Evolutionary conservation across 768 basidiomycete genomes (phyloP).

Genomic region (Tulasnella sp.): DNA sequence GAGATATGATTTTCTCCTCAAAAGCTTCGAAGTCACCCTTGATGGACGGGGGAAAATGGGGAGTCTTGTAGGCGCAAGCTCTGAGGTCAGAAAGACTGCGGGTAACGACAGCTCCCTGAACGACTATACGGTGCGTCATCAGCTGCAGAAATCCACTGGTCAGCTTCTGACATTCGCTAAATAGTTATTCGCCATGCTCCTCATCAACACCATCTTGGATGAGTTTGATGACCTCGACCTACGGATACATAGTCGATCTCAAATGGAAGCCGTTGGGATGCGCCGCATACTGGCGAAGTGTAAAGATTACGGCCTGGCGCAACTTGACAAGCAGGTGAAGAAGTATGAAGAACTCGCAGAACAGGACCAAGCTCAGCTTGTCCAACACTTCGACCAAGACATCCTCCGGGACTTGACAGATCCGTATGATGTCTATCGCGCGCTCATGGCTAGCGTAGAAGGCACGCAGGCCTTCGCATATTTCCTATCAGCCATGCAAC

Average conservation of each 20-base stretch:
- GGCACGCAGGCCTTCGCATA: conserved; percentile 71
- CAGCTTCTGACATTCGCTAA: conserved; percentile 30
- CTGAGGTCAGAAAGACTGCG: conserved; percentile 63
- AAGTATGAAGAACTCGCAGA: conserved; percentile 50
- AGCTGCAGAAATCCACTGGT: not conserved
- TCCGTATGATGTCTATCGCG: conserved; percentile 79
- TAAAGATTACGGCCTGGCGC: conserved; percentile 48
- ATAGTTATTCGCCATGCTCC: conserved; percentile 47
- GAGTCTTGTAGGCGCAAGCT: conserved; percentile 87
- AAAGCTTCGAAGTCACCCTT: conserved; percentile 60
- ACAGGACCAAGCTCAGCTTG: conserved; percentile 61
- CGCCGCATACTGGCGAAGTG: conserved; percentile 60
- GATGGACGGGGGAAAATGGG: conserved; percentile 90
- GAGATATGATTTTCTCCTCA: conserved; percentile 80
- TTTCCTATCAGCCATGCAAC: conserved; percentile 89
- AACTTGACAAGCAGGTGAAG: conserved; percentile 55
- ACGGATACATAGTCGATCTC: conserved; percentile 73
- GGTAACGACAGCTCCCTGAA: conserved; percentile 58
- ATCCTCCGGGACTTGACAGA: conserved; percentile 66
- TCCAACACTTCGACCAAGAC: conserved; percentile 63
- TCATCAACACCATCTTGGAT: conserved; percentile 57
- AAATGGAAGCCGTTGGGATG: conserved; percentile 84
- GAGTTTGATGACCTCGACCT: conserved; percentile 67
- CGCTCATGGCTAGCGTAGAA: conserved; percentile 63
- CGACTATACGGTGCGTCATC: conserved; percentile 70